Percentiles rank a stretch among this genome's conserved stretches.
These are phyloP conservation scores for Aspergillaceae sp. DNA, from an alignment of 2,329 filamentous ascomycete genomes.

Conservation along the genomic window DNA sequence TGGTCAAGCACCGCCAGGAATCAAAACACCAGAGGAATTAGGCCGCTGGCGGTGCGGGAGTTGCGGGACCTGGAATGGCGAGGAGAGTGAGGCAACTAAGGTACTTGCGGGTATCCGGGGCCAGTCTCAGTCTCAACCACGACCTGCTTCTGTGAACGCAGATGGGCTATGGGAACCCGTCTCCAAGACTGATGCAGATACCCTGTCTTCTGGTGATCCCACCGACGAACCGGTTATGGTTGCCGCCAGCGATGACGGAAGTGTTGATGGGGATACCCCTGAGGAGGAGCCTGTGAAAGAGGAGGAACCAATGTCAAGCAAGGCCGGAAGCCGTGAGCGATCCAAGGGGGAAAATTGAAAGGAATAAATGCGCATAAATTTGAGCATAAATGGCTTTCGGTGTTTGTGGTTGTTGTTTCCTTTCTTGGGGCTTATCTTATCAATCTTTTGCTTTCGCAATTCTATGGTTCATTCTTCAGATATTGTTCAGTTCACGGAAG, in stretches of 20 bases:
- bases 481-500: too few species aligned
- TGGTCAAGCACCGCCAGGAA: slow-evolving; percentile 86
- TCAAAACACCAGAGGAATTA: slow-evolving; percentile 65
- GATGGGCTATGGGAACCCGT: slow-evolving; percentile 14
- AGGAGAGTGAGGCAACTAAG: slow-evolving; percentile 65
- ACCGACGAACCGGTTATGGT: slow-evolving; percentile 22
- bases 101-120: slow-evolving; percentile 58
- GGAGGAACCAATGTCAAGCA: slow-evolving; percentile 9
- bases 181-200: slow-evolving; percentile 12
- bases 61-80: slow-evolving; percentile 76
- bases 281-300: slow-evolving; percentile 8
- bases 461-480: background rate
- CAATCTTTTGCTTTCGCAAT: background rate
- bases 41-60: slow-evolving; percentile 81
- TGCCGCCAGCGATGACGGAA: slow-evolving; percentile 19
- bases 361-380: slow-evolving; percentile 8
- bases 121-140: slow-evolving; percentile 7
- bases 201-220: slow-evolving; percentile 12
- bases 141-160: slow-evolving; percentile 1
- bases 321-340: slow-evolving; percentile 18
- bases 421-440: background rate
- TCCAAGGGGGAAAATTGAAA: slow-evolving; percentile 15
- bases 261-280: slow-evolving; percentile 14
- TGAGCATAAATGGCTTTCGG: too few species aligned
- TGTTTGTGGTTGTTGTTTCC: background rate